phyloP scores from a whole-genome alignment of 345 rosid genomes.

The Aquilaria malaccensis region DNA sequence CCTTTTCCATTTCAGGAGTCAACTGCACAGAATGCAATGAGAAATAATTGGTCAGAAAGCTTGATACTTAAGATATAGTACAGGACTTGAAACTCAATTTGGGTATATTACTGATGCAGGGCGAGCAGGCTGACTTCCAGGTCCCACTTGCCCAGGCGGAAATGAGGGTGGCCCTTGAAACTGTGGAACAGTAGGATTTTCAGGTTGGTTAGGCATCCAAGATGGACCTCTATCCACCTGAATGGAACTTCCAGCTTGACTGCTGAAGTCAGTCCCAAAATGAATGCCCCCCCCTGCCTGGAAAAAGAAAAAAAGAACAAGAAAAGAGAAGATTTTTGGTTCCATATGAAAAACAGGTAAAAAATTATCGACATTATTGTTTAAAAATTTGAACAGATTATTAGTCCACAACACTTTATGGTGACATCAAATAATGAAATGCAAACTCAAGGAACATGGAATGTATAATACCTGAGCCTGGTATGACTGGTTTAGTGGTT shows the following conservation, averaged over 20 bases:
- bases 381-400: neutral
- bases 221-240: conserved; percentile 69
- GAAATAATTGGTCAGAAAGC: neutral
- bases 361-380: neutral
- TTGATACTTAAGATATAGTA: neutral
- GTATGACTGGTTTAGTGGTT: conserved; percentile 46
- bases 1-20: conserved; percentile 94
- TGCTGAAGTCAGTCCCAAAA: conserved; percentile 53
- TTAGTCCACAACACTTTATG: neutral
- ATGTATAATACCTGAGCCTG: conserved; percentile 37
- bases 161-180: conserved; percentile 44
- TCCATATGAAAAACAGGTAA: neutral
- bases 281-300: conserved; percentile 66
- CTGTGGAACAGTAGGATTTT: conserved; percentile 41
- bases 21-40: conserved; percentile 37
- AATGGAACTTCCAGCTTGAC: conserved; percentile 47
- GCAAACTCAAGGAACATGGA: neutral
- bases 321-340: neutral
- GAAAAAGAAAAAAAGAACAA: conserved; percentile 4
- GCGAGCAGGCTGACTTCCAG: conserved; percentile 55
- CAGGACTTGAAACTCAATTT: conserved; percentile 3
- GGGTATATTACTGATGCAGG: conserved; percentile 45
- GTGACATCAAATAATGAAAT: conserved; percentile 3
- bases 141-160: conserved; percentile 53
- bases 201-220: conserved; percentile 72